A percentile compares a stretch with the other conserved stretches of the same genome.
These are phyloP conservation scores for Penicillium italicum DNA, from an alignment of 2,329 filamentous ascomycete species.

Conservation along the genomic window DNA sequence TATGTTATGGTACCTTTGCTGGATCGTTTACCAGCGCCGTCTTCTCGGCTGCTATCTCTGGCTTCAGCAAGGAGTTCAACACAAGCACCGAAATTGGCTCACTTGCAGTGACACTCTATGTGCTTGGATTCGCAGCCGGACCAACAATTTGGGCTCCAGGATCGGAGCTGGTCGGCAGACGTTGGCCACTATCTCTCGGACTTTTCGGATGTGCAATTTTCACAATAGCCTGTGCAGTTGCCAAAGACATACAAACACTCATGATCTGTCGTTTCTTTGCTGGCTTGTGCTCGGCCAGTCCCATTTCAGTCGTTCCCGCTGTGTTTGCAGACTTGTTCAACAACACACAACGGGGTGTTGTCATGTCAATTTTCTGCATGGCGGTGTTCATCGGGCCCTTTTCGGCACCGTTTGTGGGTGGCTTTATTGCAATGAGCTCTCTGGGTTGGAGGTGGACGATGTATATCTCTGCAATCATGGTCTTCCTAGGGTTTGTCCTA, in stretches of 20 bases:
- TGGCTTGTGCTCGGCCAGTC: slow-evolving; percentile 44
- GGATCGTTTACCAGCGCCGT: slow-evolving; percentile 53
- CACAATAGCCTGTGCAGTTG: slow-evolving; percentile 41
- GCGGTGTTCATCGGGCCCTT: slow-evolving; percentile 48
- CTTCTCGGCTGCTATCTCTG: slow-evolving; percentile 63
- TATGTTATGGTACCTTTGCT: slow-evolving; percentile 9
- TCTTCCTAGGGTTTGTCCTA: slow-evolving; percentile 41
- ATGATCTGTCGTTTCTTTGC: slow-evolving; percentile 47
- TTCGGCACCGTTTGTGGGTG: slow-evolving; percentile 48
- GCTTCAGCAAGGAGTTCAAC: slow-evolving; percentile 55
- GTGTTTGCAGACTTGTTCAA: slow-evolving; percentile 49
- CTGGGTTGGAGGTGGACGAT: slow-evolving; percentile 51
- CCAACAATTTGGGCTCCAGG: slow-evolving; percentile 59
- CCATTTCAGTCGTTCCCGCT: slow-evolving; percentile 42
- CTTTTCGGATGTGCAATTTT: slow-evolving; percentile 41
- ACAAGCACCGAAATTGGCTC: slow-evolving; percentile 33
- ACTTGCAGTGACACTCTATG: slow-evolving; percentile 43
- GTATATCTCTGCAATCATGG: slow-evolving; percentile 51
- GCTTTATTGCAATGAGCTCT: slow-evolving; percentile 46
- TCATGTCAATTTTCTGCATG: slow-evolving; percentile 48
- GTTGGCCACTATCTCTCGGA: slow-evolving; percentile 46
- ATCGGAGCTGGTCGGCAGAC: slow-evolving; percentile 57
- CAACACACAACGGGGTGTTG: slow-evolving; percentile 39
- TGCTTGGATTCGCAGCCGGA: slow-evolving; percentile 49
- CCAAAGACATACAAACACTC: slow-evolving; percentile 36